Percentiles rank a stretch among this genome's conserved stretches.
phyloP scores from a whole-genome alignment of 805 yeast genomes.

The Candida hispaniensis region DNA sequence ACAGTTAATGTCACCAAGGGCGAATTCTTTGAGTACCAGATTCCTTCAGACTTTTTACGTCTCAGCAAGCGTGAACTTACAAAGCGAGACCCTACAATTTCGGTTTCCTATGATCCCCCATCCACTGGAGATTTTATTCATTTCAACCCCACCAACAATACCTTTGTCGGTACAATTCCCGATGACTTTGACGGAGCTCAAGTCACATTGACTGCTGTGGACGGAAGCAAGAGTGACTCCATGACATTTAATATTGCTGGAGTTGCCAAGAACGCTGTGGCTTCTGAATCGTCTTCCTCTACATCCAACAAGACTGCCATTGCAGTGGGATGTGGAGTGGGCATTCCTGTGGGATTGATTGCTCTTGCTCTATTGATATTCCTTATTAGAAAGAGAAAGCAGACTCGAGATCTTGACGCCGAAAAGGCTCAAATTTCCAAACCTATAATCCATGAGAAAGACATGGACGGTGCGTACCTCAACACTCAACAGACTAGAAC shows the following conservation, averaged over 20 bases:
- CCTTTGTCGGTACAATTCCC: constrained; percentile 61
- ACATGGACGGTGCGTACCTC: constrained; percentile 17
- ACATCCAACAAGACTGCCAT: constrained; percentile 73
- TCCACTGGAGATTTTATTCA: constrained; percentile 47
- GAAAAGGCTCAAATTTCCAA: constrained; percentile 29
- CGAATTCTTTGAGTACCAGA: constrained; percentile 40
- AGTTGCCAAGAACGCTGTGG: constrained; percentile 29
- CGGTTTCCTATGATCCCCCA: constrained; percentile 25
- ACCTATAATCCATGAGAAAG: constrained; percentile 22
- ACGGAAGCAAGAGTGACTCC: constrained; percentile 26
- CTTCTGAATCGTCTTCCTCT: constrained; percentile 24
- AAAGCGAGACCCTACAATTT: constrained; percentile 13
- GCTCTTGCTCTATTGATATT: constrained; percentile 47
- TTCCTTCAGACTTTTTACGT: constrained; percentile 51
- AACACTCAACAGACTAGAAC: constrained; percentile 17
- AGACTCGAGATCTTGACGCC: constrained; percentile 26
- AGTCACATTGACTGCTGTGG: constrained; percentile 36
- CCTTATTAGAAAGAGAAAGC: constrained; percentile 40
- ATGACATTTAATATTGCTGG: constrained; percentile 46
- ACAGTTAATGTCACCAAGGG: constrained; percentile 62
- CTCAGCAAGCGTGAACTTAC: constrained; percentile 35
- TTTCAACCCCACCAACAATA: constrained; percentile 48
- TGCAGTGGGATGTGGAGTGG: constrained; percentile 64
- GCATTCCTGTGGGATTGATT: constrained; percentile 52
- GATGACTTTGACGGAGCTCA: constrained; percentile 32